Evolutionary conservation across 192 early-diverging fungal species (phyloP).

Genomic region (Chytriomyces sp.): DNA sequence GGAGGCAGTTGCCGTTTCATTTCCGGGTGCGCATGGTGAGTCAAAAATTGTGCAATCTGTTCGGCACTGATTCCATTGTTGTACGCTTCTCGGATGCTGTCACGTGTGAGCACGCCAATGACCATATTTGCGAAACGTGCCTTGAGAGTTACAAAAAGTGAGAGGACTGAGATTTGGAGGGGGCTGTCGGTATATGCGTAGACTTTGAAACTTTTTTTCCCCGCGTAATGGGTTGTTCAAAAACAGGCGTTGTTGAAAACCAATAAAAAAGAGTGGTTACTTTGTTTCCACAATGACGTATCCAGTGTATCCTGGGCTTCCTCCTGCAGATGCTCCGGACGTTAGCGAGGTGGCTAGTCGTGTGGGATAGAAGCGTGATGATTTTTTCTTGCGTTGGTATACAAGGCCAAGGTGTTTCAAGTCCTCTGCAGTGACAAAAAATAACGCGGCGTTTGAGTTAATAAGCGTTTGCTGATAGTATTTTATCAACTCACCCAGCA

Average conservation of each 20-base stretch:
- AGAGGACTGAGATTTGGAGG: slow-evolving; percentile 91
- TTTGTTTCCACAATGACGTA: slow-evolving; percentile 97
- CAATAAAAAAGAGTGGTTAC: slow-evolving; percentile 54
- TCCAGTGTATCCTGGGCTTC: slow-evolving; percentile 53
- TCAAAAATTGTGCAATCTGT: slow-evolving; percentile 78
- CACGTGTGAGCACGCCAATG: slow-evolving; percentile 82
- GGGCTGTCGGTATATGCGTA: slow-evolving; percentile 92
- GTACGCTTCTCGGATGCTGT: slow-evolving; percentile 83
- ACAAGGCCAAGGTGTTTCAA: slow-evolving; percentile 87
- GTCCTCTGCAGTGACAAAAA: slow-evolving; percentile 55
- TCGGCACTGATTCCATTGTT: slow-evolving; percentile 90
- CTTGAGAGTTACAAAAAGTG: slow-evolving; percentile 84
- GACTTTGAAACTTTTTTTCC: slow-evolving; percentile 45
- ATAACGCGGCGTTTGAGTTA: neutral
- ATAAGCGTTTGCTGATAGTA: neutral
- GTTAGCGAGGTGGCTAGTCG: slow-evolving; percentile 89
- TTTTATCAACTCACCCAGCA: slow-evolving; percentile 60
- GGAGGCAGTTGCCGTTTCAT: slow-evolving; percentile 85
- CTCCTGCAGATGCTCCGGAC: slow-evolving; percentile 64
- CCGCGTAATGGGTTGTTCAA: neutral
- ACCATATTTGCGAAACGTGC: slow-evolving; percentile 93
- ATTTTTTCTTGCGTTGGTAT: slow-evolving; percentile 80
- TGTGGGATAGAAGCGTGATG: slow-evolving; percentile 86
- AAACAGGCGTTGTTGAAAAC: too few relatives aligned
- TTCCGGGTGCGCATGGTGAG: slow-evolving; percentile 88